Base-by-base conservation (phyloP, 2,329 filamentous ascomycete species). In the Exophiala sp. region DNA sequence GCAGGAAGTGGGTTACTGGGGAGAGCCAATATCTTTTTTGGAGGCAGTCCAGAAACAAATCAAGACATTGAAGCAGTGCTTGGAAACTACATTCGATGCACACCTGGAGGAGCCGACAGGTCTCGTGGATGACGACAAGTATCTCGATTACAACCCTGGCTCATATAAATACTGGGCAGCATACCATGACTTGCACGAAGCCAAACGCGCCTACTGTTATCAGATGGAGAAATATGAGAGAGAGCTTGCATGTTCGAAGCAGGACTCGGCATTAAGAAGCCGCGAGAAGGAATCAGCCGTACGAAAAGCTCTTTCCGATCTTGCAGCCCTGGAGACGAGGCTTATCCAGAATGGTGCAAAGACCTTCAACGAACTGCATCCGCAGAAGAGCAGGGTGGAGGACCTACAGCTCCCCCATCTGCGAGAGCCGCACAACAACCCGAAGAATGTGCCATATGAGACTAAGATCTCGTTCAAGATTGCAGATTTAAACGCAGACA, bases 331-430 rank as follows among this genome's bases (percentile, higher is more conserved):
- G 1, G 81, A 87, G 62, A 63, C 71, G 2, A 62, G 68, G 1
- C 70, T 92, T 16, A 39, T 85, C 1, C 68, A 71, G 3, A 81
- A 77, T 53, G 83, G 80, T 0, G 88, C 80, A 2, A 90, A 89
- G 68, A 79, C 79, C 0, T 91, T 88, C 65, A 65, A 69, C 10
- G 80, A 91, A 43, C 70, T 89, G 5, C 69, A 87, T 66, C 86
- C 86, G 0, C 72, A 82, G 1, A 50, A 29, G 21, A n/a, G n/a
- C n/a, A n/a, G n/a, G n/a, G n/a, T n/a, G n/a, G n/a, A n/a, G n/a
- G n/a, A n/a, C n/a, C n/a, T n/a, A n/a, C n/a, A n/a, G n/a, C n/a
- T n/a, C n/a, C n/a, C n/a, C n/a, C n/a, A 18, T 18, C n/a, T 7
- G 8, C 29, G 32, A 11, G n/a, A 43, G n/a, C 7, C 10, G 7